Base-by-base conservation (phyloP, 805 yeast species). In the Osmozyma mogii region DNA sequence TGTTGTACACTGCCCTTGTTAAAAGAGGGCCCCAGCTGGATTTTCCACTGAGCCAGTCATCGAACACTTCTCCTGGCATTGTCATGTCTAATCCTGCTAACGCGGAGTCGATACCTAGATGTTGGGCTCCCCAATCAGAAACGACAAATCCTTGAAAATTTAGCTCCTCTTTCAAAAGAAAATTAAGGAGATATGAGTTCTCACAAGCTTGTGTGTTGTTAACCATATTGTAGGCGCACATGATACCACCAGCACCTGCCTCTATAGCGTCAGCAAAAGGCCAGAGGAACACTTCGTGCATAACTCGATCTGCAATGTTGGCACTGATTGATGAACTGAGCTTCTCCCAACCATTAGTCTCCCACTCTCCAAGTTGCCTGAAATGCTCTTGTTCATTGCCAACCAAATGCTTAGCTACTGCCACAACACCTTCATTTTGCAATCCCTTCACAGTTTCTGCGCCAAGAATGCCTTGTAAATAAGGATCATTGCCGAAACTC, bases 131-230 rank as follows among this genome's bases (percentile, higher is more conserved):
- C 79, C 81, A 74, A 44, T 75, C 82, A 16, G 77, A 64, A 33
- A 74, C 67, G n/a, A 75, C 76, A 48, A 72, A 75, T 0, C 82
- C 83, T 52, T 75, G 80, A 43, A 75, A 76, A 0, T 80, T 81
- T 29, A 74, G 50, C 47, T 76, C 80, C 27, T 68, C 76, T 50
- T 75, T 76, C 38, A 76, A 51, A 15, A 76, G 51, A 32, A 67
- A 59, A 47, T 75, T 75, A 38, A 76, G 40, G 25, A 73, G 54
- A 35, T 69, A 66, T 3, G 75, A 61, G 44, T 76, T 76, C 41
- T 76, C 77, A 44, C 81, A 75, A 6, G 78, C 69, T 37, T 70
- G 68, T 1, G 75, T 59, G 36, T 70, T 67, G 51, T 76, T 76
- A 22, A 74, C 68, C 36, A 59, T 58, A 40, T 75, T 74, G 45